phyloP scores from a whole-genome alignment of 768 basidiomycete genomes.

The Strobilomyces echinocephalus region DNA sequence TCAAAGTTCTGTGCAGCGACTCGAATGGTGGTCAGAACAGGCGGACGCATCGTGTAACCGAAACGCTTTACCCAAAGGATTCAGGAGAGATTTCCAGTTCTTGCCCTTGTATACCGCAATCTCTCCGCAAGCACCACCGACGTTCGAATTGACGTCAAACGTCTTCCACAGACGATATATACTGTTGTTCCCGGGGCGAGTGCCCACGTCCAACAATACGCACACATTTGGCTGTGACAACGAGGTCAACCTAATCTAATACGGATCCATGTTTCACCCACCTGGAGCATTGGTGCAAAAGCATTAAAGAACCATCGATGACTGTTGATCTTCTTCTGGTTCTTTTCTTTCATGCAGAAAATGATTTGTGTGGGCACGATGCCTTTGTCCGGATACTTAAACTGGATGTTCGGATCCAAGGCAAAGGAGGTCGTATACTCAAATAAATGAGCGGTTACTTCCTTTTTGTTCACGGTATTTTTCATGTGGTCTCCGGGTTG shows the following conservation, averaged over 20 bases:
- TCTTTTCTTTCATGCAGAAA: constrained; percentile 88
- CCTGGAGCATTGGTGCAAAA: constrained; percentile 77
- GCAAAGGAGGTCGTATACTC: constrained; percentile 84
- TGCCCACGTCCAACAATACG: constrained; percentile 91
- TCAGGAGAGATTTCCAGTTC: constrained; percentile 75
- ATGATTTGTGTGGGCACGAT: constrained; percentile 94
- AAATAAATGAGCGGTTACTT: constrained; percentile 73
- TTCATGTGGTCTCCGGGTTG: constrained; percentile 63
- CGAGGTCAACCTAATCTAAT: neutral
- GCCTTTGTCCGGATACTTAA: constrained; percentile 87
- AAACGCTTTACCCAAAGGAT: constrained; percentile 66
- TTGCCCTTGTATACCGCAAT: constrained; percentile 90
- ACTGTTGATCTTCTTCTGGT: constrained; percentile 95
- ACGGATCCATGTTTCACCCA: constrained; percentile 26
- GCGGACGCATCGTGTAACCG: neutral
- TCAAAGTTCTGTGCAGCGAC: constrained; percentile 96
- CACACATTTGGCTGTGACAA: constrained; percentile 76
- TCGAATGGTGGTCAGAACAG: constrained; percentile 22
- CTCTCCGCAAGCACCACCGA: constrained; percentile 97
- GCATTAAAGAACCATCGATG: constrained; percentile 99
- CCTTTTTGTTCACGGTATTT: constrained; percentile 65
- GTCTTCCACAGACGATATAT: constrained; percentile 96
- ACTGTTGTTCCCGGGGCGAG: constrained; percentile 80
- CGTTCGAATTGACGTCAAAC: constrained; percentile 86
- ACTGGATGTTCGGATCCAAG: constrained; percentile 73